Evolutionary conservation across 768 basidiomycete species (phyloP), one percentile per base, ranked within the genome.

Genomic region (Lactarius hatsudake): DNA sequence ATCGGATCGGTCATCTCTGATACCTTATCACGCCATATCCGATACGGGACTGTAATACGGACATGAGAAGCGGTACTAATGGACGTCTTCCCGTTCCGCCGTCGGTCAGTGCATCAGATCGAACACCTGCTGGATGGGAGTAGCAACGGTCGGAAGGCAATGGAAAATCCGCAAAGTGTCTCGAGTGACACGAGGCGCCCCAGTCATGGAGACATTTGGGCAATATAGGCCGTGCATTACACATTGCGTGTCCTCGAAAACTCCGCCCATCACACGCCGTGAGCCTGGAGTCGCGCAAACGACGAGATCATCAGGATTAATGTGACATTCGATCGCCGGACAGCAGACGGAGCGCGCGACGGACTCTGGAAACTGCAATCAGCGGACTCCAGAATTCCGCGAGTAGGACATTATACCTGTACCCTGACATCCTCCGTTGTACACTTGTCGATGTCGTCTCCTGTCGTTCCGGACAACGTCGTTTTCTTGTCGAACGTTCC

Each of bases 301-400:
- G 30, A 56, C 23, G 51, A 26, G 51, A 53, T 53, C 51, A 32
- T 13, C 54, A 30, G 18, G 17, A 20, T 30, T 10, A 30, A 56
- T 56, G 51, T 34, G 30, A 32, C 55, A 34, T 7, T 8, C 55
- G 55, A 30, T 17, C 30, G 55, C 30, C 17, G 32, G 55, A n/a
- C 17, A 56, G 32, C 30, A 34, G 55, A 18, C 55, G 55, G 55
- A 56, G 55, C 55, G 55, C 32, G 55, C 55, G 55, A 34, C 55
- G 55, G 30, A 56, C 18, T n/a, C 32, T 34, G 3, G 8, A 32
- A 56, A 56, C 55, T 56, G 55, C 55, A 56, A 56, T 56, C 55
- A 30, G 55, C 18, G 55, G 30, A 56, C 55, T 56, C 17, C 30
- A 56, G 17, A 56, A 56, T 10, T 12, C 32, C 30, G 32, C 20